Base-by-base conservation (phyloP, 768 basidiomycete species). In the Amanita thiersii region DNA sequence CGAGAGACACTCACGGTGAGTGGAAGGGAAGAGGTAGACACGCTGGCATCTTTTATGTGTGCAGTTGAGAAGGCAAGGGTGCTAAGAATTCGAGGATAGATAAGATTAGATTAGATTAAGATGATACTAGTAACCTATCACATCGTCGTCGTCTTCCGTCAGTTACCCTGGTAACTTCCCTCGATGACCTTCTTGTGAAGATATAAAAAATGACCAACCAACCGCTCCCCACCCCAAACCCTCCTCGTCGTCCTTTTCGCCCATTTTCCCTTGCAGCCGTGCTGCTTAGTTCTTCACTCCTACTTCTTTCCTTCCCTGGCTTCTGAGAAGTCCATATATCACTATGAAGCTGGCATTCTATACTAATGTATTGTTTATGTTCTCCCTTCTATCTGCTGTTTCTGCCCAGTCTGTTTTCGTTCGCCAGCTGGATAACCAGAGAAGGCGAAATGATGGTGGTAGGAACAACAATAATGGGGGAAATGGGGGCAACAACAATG, bases 21-120 rank as follows among this genome's bases (percentile, higher is more conserved):
- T 46, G 67, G 68, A 9, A 68, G 79, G 39, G 80, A 81, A 57
- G 87, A 90, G 59, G 78, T 86, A 35, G 87, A 89, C 46, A 83
- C 79, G n/a, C 63, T 89, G 29, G 82, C 84, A 14, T 73, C 79
- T 21, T 88, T 89, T 50, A 82, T 88, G 82, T 79, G 74, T 50
- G 72, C 77, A 11, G 73, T 87, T 37, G 84, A 81, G 58, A 78
- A 75, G 58, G 63, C 65, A 44, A 77, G 75, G 50, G 64, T 59
- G 29, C 48, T 29, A 35, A 23, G 42, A 3, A 25, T 43, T 19
- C 34, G 42, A 5, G 25, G 31, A 8, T 37, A 23, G 20, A 19
- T 30, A 19, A 30, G 29, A 2, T 37, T 28, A 28, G 35, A 37
- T 37, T 9, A 37, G 35, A 37, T 37, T 7, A 7, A 7, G 26